Conservation (phyloP, 495 filamentous ascomycete genomes). For the Lasiosphaeris hirsuta region DNA sequence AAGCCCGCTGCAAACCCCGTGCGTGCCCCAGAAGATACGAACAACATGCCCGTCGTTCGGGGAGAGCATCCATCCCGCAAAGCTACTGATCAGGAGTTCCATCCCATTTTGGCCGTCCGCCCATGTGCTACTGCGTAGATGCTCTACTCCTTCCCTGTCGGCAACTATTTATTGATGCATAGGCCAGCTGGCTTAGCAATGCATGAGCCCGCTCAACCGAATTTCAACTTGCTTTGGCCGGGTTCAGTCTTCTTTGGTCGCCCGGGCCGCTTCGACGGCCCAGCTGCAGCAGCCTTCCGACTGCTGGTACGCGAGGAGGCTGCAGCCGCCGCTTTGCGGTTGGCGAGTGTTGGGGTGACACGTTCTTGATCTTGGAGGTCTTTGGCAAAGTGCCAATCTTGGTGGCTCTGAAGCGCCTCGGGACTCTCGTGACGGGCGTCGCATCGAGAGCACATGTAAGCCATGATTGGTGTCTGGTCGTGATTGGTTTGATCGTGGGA, state of each 20-base stretch:
- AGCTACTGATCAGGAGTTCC: no score
- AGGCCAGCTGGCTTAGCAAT: constrained; percentile 9
- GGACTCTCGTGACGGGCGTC: constrained; percentile 49
- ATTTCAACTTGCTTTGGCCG: constrained; percentile 70
- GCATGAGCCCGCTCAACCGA: constrained; percentile 50
- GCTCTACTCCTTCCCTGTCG: neutral
- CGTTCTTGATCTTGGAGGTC: constrained; percentile 63
- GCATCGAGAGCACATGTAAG: constrained; percentile 66
- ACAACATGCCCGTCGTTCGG: neutral
- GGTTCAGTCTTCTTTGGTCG: constrained; percentile 60
- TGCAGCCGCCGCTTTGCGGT: constrained; percentile 28
- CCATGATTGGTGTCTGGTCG: constrained; percentile 39
- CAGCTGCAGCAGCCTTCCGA: constrained; percentile 32
- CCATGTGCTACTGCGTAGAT: no score
- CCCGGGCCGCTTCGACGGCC: constrained; percentile 27
- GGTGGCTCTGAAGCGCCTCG: constrained; percentile 68
- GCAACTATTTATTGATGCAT: constrained; percentile 6
- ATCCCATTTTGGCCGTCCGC: no score
- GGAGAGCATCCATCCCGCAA: no score
- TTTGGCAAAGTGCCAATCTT: constrained; percentile 96
- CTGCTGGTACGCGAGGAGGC: constrained; percentile 19
- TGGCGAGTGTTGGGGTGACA: constrained; percentile 43
- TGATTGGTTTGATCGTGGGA: constrained; percentile 20
- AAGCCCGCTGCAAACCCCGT: neutral
- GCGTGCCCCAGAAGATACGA: neutral